These are phyloP conservation scores for Paramecium octaurelia DNA, from an alignment of 73 alveolate species.

Conservation along the genomic window DNA sequence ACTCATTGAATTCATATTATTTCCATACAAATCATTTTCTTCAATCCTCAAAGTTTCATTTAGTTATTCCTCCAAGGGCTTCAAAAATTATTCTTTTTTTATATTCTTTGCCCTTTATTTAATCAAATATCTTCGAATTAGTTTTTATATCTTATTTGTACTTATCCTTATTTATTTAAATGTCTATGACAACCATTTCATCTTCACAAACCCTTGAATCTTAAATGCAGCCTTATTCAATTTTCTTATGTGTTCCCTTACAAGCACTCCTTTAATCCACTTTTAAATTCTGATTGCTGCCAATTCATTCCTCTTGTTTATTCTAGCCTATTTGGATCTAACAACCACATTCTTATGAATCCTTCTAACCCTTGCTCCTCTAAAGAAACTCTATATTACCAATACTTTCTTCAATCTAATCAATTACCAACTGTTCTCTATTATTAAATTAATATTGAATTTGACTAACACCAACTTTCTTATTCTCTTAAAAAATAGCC, in stretches of 20 bases:
- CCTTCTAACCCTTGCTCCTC: conserved; percentile 68
- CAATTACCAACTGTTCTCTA: conserved; percentile 60
- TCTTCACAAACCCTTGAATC: conserved; percentile 68
- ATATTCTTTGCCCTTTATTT: neutral
- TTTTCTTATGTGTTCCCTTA: conserved; percentile 61
- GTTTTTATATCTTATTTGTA: neutral
- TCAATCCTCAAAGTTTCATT: neutral
- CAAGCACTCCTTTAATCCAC: conserved; percentile 56
- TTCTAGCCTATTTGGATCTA: conserved; percentile 60
- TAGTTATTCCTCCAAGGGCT: neutral
- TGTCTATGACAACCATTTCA: conserved; percentile 66
- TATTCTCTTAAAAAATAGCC: neutral
- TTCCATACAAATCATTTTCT: neutral
- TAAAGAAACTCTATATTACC: conserved; percentile 64
- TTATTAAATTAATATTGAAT: neutral
- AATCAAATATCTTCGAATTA: neutral
- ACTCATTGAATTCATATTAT: neutral
- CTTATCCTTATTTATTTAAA: conserved; percentile 54
- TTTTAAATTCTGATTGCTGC: conserved; percentile 7
- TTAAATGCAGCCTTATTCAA: conserved; percentile 51
- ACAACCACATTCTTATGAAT: conserved; percentile 48
- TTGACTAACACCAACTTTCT: conserved; percentile 47
- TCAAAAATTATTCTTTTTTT: neutral
- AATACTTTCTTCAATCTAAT: conserved; percentile 48
- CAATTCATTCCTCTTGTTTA: neutral